phyloP scores from a whole-genome alignment of 2,329 filamentous ascomycete genomes.

The Fusarium sp. region DNA sequence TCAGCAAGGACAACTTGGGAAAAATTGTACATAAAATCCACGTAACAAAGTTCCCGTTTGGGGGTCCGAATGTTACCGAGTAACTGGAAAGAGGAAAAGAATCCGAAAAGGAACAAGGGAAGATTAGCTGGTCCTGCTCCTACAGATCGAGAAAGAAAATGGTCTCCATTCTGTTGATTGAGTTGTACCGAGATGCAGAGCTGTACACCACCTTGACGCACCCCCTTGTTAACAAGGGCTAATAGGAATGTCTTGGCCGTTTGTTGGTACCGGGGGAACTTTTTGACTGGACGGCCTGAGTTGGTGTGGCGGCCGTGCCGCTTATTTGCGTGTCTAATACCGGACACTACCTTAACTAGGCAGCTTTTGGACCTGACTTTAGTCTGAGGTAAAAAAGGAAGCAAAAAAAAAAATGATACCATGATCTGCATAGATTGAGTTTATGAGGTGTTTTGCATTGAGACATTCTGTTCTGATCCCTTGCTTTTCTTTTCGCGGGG shows the following conservation, averaged over 20 bases:
- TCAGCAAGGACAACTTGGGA: too few relatives aligned
- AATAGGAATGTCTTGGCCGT: neutral
- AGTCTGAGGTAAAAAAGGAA: neutral
- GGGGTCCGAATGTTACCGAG: neutral
- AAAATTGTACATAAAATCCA: neutral
- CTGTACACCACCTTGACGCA: neutral
- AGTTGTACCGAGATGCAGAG: neutral
- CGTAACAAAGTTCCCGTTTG: conserved; percentile 14
- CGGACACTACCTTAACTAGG: neutral
- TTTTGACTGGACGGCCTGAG: neutral
- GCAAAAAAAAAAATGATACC: neutral
- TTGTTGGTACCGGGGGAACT: neutral
- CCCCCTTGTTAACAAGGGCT: neutral
- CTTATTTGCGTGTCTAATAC: conserved; percentile 3
- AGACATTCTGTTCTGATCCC: neutral
- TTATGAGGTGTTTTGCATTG: neutral
- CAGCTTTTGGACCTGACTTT: neutral
- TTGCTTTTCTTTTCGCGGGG: neutral
- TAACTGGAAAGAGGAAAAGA: conserved; percentile 1
- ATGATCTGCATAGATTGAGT: conserved; percentile 1
- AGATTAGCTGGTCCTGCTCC: neutral
- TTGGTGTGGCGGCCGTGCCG: neutral
- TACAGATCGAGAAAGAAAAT: conserved; percentile 6
- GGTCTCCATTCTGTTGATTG: neutral
- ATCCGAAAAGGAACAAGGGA: neutral